phyloP scores from a whole-genome alignment of 495 filamentous ascomycete genomes.

The Aspergillus cavernicola region DNA sequence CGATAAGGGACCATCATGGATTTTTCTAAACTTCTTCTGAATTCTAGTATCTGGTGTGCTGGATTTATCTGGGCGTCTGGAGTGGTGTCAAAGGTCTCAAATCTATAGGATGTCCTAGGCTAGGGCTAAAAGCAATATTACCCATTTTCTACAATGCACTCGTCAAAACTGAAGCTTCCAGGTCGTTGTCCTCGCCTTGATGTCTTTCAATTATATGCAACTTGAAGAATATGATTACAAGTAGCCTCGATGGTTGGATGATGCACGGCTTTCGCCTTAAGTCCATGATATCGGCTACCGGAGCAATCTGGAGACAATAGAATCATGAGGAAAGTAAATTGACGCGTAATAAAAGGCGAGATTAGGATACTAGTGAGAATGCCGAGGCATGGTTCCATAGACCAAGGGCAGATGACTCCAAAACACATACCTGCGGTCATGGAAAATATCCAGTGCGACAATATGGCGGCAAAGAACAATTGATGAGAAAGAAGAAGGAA shows the following conservation, averaged over 20 bases:
- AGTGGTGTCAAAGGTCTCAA: conserved; percentile 23
- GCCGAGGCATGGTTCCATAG: conserved; percentile 13
- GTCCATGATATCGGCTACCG: too few relatives aligned
- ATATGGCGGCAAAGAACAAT: conserved; percentile 10
- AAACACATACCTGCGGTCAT: conserved; percentile 16
- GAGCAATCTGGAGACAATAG: too few relatives aligned
- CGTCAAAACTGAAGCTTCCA: too few relatives aligned
- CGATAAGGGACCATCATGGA: conserved; percentile 4
- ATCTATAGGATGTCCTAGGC: conserved; percentile 4
- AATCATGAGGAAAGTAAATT: too few relatives aligned
- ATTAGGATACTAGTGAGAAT: conserved; percentile 5
- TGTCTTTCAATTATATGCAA: too few relatives aligned
- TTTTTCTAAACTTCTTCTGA: conserved; percentile 14
- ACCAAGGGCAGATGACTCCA: conserved; percentile 5
- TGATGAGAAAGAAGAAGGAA: background rate
- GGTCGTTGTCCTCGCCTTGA: too few relatives aligned
- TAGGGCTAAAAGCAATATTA: conserved; percentile 19
- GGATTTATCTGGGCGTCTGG: conserved; percentile 26
- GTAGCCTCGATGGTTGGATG: too few relatives aligned
- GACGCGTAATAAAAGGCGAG: too few relatives aligned
- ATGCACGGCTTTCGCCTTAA: too few relatives aligned
- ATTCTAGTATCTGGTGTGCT: conserved; percentile 19
- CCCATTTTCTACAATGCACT: background rate
- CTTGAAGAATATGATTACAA: too few relatives aligned
- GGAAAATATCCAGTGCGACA: conserved; percentile 6